Percentiles rank a stretch among this genome's conserved stretches.
Evolutionary conservation across 768 basidiomycete species (phyloP).

Genomic region (Mycena polygramma): DNA sequence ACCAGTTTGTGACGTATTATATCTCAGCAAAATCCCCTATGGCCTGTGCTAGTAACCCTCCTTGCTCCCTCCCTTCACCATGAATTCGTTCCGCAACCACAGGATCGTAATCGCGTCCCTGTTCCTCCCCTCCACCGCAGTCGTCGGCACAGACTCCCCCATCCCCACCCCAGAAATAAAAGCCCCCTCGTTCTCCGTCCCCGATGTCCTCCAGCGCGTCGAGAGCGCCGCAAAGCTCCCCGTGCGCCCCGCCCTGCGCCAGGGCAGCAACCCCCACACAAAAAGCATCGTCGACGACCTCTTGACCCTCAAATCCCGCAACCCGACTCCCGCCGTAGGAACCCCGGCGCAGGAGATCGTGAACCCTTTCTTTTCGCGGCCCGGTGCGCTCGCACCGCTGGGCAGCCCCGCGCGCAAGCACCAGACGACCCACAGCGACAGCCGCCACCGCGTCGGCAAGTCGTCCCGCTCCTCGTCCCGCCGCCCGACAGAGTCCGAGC

Average conservation of each 20-base stretch:
- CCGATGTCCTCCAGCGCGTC: slow-evolving; percentile 43
- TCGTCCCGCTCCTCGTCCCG: slow-evolving; percentile 65
- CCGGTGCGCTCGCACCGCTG: slow-evolving; percentile 5
- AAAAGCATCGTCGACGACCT: slow-evolving; percentile 87
- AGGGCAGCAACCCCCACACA: slow-evolving; percentile 52
- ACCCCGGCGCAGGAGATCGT: slow-evolving; percentile 59
- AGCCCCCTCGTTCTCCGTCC: slow-evolving; percentile 38
- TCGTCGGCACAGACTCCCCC: slow-evolving; percentile 65
- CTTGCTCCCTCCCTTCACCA: slow-evolving; percentile 45
- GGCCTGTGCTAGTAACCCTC: background rate
- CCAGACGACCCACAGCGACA: slow-evolving; percentile 62
- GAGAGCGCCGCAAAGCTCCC: slow-evolving; percentile 37
- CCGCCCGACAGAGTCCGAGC: slow-evolving; percentile 50
- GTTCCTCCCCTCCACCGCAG: slow-evolving; percentile 83
- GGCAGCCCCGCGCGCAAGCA: slow-evolving; percentile 54
- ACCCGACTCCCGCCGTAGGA: slow-evolving; percentile 55
- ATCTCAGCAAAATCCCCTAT: too few relatives aligned
- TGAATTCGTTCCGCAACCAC: slow-evolving; percentile 81
- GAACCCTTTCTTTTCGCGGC: slow-evolving; percentile 68
- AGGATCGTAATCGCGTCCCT: slow-evolving; percentile 86
- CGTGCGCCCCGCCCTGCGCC: slow-evolving; percentile 32
- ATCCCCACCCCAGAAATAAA: slow-evolving; percentile 63
- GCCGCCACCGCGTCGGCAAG: slow-evolving; percentile 61
- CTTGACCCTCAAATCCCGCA: slow-evolving; percentile 52
- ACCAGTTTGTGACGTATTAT: slow-evolving; percentile 24